Evolutionary conservation across 1,284 basidiomycete species (phyloP).

Genomic region (Grifola frondosa): DNA sequence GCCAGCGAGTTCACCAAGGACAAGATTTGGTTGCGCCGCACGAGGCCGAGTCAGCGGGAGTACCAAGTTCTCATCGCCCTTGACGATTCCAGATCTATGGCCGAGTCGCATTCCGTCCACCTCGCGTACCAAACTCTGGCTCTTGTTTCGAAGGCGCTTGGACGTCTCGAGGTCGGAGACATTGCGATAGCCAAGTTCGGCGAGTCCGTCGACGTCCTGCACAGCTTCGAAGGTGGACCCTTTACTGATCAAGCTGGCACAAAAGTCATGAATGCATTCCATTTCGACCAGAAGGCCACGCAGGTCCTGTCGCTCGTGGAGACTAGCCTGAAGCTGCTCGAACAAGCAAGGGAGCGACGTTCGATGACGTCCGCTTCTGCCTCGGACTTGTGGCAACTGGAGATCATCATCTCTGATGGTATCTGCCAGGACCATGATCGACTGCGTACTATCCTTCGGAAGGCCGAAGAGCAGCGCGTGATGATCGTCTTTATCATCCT

Average conservation of each 20-base stretch:
- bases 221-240: slow-evolving; percentile 77
- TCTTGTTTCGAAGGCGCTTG: slow-evolving; percentile 88
- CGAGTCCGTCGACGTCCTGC: slow-evolving; percentile 83
- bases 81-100: slow-evolving; percentile 97
- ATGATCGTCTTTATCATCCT: slow-evolving; percentile 98
- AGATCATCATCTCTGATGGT: slow-evolving; percentile 98
- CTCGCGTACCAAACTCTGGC: slow-evolving; percentile 95
- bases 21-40: slow-evolving; percentile 98
- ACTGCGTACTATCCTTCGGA: slow-evolving; percentile 78
- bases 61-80: slow-evolving; percentile 96
- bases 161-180: slow-evolving; percentile 93
- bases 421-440: slow-evolving; percentile 95
- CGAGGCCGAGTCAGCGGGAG: slow-evolving; percentile 90
- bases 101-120: slow-evolving; percentile 90
- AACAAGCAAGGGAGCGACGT: slow-evolving; percentile 70
- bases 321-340: slow-evolving; percentile 76
- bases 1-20: slow-evolving; percentile 99
- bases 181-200: slow-evolving; percentile 93
- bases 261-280: slow-evolving; percentile 82
- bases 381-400: slow-evolving; percentile 93
- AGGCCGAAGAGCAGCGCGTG: slow-evolving; percentile 88
- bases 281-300: slow-evolving; percentile 90
- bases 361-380: slow-evolving; percentile 60
- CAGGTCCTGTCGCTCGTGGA: slow-evolving; percentile 89
- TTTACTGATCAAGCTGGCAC: slow-evolving; percentile 82